Base-by-base conservation (phyloP, 179 eudicot genomes). In the Silene noctiflora region DNA sequence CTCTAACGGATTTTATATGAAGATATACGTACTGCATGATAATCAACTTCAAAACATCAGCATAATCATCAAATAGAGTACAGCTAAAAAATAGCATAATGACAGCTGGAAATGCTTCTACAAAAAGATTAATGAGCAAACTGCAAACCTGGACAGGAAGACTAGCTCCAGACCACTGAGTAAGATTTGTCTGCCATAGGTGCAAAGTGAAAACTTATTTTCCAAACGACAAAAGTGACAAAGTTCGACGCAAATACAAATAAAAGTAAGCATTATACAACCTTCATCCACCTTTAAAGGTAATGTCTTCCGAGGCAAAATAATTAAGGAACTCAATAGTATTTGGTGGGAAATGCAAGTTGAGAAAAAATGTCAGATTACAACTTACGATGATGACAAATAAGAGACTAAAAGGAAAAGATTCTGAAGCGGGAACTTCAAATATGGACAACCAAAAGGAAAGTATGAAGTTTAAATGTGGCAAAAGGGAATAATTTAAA, bases 91-190 rank as follows among this genome's bases (percentile, higher is more conserved):
- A 25, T 48, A 22, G 67, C 46, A 75, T 25, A 44, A 29, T 29
- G 19, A 75, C 12, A 21, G 8, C 35, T 3, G 11, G 4, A 33
- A 46, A 60, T 20, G 19, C 60, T 53, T 24, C 31, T 67, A 60
- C 16, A 62, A 3, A 2, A 69, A 61, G 56, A 62, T 44, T 21
- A 69, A 46, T 42, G 53, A 13, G 77, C 90, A 76, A 83, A 93
- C 99, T 17, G 76, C 91, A 76, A 83, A 96, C 99, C 99, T 93
- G 98, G 74, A 96, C 94, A 79, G 98, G 98, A 76, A 96, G 85
- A 76, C 96, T 96, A 76, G 99, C 96, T 69, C 99, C 98, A 74
- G 98, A 93, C 98, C 99, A 96, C 84, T 89, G 98, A 1, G 99
- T 96, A 63, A 96, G 97, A 89, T 89, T 96, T 76, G 97, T 88